Percentiles rank a stretch among this genome's conserved stretches.
These are phyloP conservation scores for Harrya chromipes DNA, from an alignment of 768 basidiomycete species.

Conservation along the genomic window DNA sequence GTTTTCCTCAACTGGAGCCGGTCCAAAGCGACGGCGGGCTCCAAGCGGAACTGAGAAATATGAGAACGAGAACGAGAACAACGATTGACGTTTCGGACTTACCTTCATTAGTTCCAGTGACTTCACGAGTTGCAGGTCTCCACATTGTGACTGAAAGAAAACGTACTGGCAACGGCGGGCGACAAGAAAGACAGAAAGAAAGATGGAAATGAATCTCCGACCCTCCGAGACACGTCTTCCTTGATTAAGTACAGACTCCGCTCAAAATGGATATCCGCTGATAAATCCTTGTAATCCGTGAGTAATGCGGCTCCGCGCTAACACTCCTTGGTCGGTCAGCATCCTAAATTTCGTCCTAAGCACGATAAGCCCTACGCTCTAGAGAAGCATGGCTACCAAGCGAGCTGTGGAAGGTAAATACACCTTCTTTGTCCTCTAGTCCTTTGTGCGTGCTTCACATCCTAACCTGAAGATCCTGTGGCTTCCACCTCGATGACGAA, in stretches of 20 bases:
- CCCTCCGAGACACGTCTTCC: constrained; percentile 4
- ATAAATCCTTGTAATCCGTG: constrained; percentile 17
- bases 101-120: constrained; percentile 94
- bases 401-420: constrained; percentile 39
- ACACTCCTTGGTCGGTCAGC: neutral
- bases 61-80: constrained; percentile 9
- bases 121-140: constrained; percentile 85
- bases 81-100: constrained; percentile 23
- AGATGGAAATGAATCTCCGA: constrained; percentile 36
- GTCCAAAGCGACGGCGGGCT: constrained; percentile 87
- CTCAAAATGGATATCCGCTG: constrained; percentile 30
- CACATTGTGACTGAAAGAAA: constrained; percentile 60
- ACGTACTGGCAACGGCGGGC: constrained; percentile 5
- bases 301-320: no score
- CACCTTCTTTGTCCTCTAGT: neutral
- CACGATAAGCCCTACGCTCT: neutral
- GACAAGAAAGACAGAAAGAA: constrained; percentile 17
- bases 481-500: constrained; percentile 33
- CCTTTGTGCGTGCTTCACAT: neutral
- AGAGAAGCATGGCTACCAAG: constrained; percentile 35
- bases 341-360: no score
- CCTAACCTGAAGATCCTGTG: constrained; percentile 17
- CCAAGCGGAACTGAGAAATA: constrained; percentile 67
- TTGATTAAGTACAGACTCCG: constrained; percentile 31
- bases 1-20: constrained; percentile 76